Evolutionary conservation across 768 basidiomycete species (phyloP).

Genomic region (Omphalotus guepiniiformis): DNA sequence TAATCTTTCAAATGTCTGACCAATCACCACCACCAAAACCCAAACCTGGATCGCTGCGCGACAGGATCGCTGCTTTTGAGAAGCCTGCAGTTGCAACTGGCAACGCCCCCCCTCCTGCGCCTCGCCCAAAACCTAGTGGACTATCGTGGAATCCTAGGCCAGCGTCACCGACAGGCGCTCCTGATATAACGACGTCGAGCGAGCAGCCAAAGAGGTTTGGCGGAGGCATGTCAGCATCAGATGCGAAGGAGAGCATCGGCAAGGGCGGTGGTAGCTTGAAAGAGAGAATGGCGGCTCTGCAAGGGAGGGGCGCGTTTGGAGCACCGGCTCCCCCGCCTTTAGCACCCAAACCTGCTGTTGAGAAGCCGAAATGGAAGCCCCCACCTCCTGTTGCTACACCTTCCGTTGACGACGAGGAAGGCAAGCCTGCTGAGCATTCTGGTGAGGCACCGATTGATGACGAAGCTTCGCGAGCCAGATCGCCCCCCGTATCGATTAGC

Average conservation of each 20-base stretch:
- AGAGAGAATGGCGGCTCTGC: slow-evolving; percentile 93
- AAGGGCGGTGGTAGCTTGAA: slow-evolving; percentile 78
- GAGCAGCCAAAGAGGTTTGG: slow-evolving; percentile 22
- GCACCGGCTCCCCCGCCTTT: slow-evolving; percentile 44
- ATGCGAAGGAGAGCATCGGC: slow-evolving; percentile 84
- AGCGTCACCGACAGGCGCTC: slow-evolving; percentile 46
- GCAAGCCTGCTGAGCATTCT: slow-evolving; percentile 12
- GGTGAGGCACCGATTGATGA: slow-evolving; percentile 12
- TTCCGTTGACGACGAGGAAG: slow-evolving; percentile 41
- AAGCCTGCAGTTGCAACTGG: slow-evolving; percentile 41
- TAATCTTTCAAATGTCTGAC: no score
- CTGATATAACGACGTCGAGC: slow-evolving; percentile 19
- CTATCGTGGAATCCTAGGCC: slow-evolving; percentile 71
- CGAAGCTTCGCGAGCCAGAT: slow-evolving; percentile 15
- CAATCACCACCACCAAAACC: slow-evolving; percentile 52
- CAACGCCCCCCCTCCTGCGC: slow-evolving; percentile 36
- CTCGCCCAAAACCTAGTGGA: slow-evolving; percentile 60
- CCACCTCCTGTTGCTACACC: slow-evolving; percentile 52
- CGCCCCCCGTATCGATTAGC: not conserved
- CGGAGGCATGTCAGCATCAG: slow-evolving; percentile 71
- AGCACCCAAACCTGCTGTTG: slow-evolving; percentile 53
- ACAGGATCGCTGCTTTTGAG: slow-evolving; percentile 89
- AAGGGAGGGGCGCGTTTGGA: slow-evolving; percentile 80
- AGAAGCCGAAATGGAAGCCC: slow-evolving; percentile 86
- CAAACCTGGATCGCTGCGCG: slow-evolving; percentile 75